Evolutionary conservation across 2,329 filamentous ascomycete genomes (phyloP), one percentile per base, ranked within the genome.

Genomic region (Fusarium dimerum): DNA sequence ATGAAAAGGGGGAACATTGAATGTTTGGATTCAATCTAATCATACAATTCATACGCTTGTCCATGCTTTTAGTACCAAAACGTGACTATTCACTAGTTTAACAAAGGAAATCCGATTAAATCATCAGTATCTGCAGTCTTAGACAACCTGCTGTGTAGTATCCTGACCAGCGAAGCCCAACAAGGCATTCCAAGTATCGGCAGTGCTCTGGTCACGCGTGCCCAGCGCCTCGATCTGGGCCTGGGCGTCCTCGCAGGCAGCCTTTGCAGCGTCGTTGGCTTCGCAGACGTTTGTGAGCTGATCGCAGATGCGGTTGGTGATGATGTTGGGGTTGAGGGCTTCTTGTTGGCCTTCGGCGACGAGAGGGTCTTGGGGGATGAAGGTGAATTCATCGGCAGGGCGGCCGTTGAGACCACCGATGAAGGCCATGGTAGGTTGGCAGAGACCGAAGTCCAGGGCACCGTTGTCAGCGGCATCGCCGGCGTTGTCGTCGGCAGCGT

Each of bases 251-350:
- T 68, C 61, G 69, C 82, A 86, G 6, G 77, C 76, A 12, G 76
- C 66, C 59, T 81, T 76, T 48, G 84, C 86, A 5, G 81, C 84
- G 26, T 73, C 76, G 65, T 84, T 85, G 48, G 85, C 85, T 39
- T 75, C 73, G 72, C 86, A 89, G 38, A 85, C 83, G 71, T 87
- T 88, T 66, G 71, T 78, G 52, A 89, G 78, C 73, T 88, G 84
- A 70, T 89, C 85, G 71, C 83, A 85, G 68, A 89, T 84, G 55
- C 84, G 81, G 78, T 87, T 88, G 68, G 84, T 87, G 76, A 89
- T 89, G 76, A 89, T 89, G 74, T 83, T 82, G 51, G 85, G 85
- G 80, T 89, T 88, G 43, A 88, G 76, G 9, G 85, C 85, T 66
- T 88, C 86, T 63, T 84, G 72, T 71, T 89, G 85, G 52, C 68